A percentile compares a stretch with the other conserved stretches of the same genome.
phyloP scores from a whole-genome alignment of 495 filamentous ascomycete species.

The Xylaria intraflava region DNA sequence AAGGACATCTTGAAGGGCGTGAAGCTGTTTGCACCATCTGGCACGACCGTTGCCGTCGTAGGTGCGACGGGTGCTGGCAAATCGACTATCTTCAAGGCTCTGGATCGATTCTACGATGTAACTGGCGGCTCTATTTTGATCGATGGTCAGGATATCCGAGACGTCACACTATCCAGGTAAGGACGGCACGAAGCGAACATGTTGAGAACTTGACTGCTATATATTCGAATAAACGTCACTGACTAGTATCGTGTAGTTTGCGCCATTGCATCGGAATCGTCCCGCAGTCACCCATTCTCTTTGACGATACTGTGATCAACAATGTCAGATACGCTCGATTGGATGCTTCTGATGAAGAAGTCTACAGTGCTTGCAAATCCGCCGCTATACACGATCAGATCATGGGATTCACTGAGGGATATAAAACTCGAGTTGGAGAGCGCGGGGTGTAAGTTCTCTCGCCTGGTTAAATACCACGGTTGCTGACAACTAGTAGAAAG shows the following conservation, averaged over 20 bases:
- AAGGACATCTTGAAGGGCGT: constrained; percentile 60
- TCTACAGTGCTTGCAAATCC: constrained; percentile 63
- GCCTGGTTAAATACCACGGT: not conserved
- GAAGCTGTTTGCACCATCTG: constrained; percentile 52
- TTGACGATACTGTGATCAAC: constrained; percentile 68
- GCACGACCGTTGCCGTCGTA: constrained; percentile 68
- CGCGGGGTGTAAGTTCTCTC: constrained; percentile 42
- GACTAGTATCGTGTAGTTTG: constrained; percentile 40
- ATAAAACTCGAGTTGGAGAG: constrained; percentile 56
- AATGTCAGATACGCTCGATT: constrained; percentile 65
- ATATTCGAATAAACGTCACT: not conserved
- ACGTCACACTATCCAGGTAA: constrained; percentile 55
- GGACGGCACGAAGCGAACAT: not conserved
- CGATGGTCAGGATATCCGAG: constrained; percentile 65
- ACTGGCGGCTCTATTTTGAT: constrained; percentile 58
- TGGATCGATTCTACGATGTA: constrained; percentile 66
- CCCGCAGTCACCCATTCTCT: constrained; percentile 60
- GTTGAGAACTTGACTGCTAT: not conserved
- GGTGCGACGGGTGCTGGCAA: constrained; percentile 72
- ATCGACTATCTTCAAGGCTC: constrained; percentile 66
- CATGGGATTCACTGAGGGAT: constrained; percentile 56
- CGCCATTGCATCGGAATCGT: constrained; percentile 66
- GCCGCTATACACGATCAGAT: constrained; percentile 67
- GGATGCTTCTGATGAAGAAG: constrained; percentile 54
- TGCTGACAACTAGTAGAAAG: constrained; percentile 32